Conservation (phyloP, 2,329 filamentous ascomycete species). For the Apiospora saccharicola region DNA sequence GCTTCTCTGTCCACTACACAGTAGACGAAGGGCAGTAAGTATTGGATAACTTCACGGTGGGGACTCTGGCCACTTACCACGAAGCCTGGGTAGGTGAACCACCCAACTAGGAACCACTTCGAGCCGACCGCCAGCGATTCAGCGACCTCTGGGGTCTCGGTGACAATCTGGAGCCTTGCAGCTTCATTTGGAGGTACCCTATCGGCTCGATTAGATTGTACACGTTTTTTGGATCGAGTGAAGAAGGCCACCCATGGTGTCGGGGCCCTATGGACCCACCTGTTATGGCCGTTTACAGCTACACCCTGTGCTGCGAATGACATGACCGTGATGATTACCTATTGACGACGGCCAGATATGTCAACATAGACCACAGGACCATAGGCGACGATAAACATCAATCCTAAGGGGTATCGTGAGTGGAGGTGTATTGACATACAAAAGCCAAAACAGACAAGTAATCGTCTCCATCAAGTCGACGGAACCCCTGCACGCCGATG, state of each 20-base stretch:
- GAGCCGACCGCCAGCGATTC: not conserved
- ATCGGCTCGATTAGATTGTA: too few species aligned
- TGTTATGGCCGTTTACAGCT: not conserved
- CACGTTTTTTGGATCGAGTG: too few species aligned
- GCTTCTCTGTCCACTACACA: not conserved
- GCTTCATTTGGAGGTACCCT: not conserved
- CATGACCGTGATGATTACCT: not conserved
- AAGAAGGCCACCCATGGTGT: not conserved
- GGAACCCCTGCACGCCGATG: not conserved
- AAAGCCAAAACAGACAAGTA: constrained; percentile 2
- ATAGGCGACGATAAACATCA: rapidly evolving
- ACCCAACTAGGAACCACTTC: not conserved
- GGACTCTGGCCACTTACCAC: not conserved
- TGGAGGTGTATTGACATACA: not conserved
- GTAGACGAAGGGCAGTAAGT: too few species aligned
- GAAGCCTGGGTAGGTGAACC: not conserved
- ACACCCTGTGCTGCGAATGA: not conserved
- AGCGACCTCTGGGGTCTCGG: not conserved
- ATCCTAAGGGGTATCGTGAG: too few species aligned
- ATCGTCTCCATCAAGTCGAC: not conserved
- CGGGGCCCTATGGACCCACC: not conserved
- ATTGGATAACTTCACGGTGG: not conserved
- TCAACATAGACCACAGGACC: too few species aligned
- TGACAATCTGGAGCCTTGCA: not conserved
- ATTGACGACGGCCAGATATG: not conserved